Base-by-base conservation (phyloP, 2,329 filamentous ascomycete species). In the Colletotrichum endophyticum region DNA sequence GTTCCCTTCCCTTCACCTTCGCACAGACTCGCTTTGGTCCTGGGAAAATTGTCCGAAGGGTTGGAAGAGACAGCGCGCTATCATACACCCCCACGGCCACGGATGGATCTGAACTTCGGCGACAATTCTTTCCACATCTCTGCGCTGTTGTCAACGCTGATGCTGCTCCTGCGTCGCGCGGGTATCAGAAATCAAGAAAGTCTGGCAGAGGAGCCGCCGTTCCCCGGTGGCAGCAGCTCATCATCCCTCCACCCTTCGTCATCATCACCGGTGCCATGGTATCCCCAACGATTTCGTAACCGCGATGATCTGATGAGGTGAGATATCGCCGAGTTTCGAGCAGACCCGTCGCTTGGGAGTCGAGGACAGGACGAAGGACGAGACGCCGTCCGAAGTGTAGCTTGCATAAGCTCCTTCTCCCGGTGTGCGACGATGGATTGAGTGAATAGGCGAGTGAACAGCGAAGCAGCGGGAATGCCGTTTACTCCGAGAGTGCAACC, bases 71-170 rank as follows among this genome's bases (percentile, higher is more conserved):
- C 19, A 56, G 16, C n/a, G 62, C 28, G 36, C 73, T 56, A 67
- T 61, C 44, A 0, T 56, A 59, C 59, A 63, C 70, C 72, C 72
- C 70, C 73, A 76, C 64, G 56, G 70, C 64, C 57, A 69, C 70
- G 73, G 57, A 69, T 66, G 70, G 70, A 53, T 73, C 66, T 53
- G 57, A 76, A 66, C 57, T 76, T 76, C 73, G 73, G 73, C 56
- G 69, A 53, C 30, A 32, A 16, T 66, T 53, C 16, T 19, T 44
- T 34, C 49, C n/a, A 53, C 44, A 1, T 67, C 30, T 44, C 25
- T 22, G 32, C n/a, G 49, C 69, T 34, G n/a, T 57, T 53, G 44
- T 53, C 44, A 53, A 7, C 12, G 44, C 44, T 53, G 44, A 53
- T 13, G 44, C 44, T 53, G 44, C 25, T 44, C 53, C 16, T 61